These are phyloP conservation scores for Austroboletus festivus DNA, from an alignment of 768 basidiomycete species.

Conservation along the genomic window DNA sequence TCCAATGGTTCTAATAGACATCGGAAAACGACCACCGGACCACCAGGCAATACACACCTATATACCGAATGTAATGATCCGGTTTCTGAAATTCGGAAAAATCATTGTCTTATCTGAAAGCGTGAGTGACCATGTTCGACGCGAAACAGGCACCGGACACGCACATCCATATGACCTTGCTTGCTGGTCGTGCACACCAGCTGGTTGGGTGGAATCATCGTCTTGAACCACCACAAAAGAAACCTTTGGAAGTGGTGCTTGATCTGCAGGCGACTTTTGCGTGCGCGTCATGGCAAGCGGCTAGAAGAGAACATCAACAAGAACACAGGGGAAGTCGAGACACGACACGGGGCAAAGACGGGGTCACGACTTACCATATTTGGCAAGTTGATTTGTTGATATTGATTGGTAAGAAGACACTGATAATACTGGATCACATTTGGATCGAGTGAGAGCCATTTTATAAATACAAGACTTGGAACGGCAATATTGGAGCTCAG, in stretches of 20 bases:
- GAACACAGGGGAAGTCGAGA: slow-evolving; percentile 16
- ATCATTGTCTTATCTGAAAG: slow-evolving; percentile 50
- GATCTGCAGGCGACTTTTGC: slow-evolving; percentile 34
- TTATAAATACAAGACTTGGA: no score
- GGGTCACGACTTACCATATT: slow-evolving; percentile 15
- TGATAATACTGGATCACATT: slow-evolving; percentile 16
- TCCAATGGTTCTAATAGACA: slow-evolving; percentile 76
- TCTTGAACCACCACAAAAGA: slow-evolving; percentile 65
- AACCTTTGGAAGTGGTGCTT: slow-evolving; percentile 56
- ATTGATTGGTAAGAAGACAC: slow-evolving; percentile 4
- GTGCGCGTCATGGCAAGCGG: slow-evolving; percentile 37
- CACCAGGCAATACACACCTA: slow-evolving; percentile 50
- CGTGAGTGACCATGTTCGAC: slow-evolving; percentile 2
- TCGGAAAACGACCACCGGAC: slow-evolving; percentile 5
- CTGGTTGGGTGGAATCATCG: slow-evolving; percentile 55
- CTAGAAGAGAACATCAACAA: slow-evolving; percentile 1
- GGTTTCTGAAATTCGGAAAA: slow-evolving; percentile 71
- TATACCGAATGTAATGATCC: slow-evolving; percentile 87
- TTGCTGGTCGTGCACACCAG: slow-evolving; percentile 61
- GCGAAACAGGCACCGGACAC: slow-evolving; percentile 25
- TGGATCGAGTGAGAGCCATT: no score
- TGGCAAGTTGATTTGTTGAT: slow-evolving; percentile 15
- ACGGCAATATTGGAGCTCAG: no score
- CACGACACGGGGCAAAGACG: slow-evolving; percentile 12
- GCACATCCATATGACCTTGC: slow-evolving; percentile 72